Evolutionary conservation across 164 flowering plant species (phyloP), one percentile per base, ranked within the genome.

Genomic region (Buxus sempervirens): DNA sequence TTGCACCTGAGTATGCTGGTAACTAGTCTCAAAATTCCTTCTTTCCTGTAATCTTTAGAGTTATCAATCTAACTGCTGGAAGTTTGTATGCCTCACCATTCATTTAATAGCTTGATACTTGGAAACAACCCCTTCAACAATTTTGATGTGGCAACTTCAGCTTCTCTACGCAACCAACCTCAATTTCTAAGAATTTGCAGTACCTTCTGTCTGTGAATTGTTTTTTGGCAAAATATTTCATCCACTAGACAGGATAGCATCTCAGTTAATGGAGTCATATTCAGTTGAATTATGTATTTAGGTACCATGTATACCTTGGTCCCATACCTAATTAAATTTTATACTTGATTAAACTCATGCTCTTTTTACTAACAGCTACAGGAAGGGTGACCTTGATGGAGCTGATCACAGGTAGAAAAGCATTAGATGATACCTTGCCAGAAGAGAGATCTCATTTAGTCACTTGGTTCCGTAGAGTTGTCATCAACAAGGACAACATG

Each of bases 331-430:
- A 10, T 45, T 10, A 10, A 45, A 45, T 10, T 45, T 45, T 45
- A 10, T 45, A 45, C 51, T 10, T 45, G 3, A 15, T 45, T 45
- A 15, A 45, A 45, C 13, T 10, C 58, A 55, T 23, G 21, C 68
- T 66, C 24, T 65, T 28, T 54, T 38, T 54, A 8, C 22, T 41
- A 38, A 51, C 79, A 79, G 82, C 81, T 18, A 82, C 84, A 42
- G 82, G 83, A 65, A 74, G 83, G 69, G 85, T 82, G 62, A 82
- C 85, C 9, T 70, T 82, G 57, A 82, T 79, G 85, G 85, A 82
- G 70, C 21, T 80, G 21, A 71, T 82, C 64, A 82, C 82, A 0
- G 83, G 83, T n/a, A n/a, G n/a, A n/a, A n/a, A n/a, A n/a, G n/a
- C n/a, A n/a, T n/a, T n/a, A n/a, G n/a, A n/a, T 32, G 80, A 76